Base-by-base conservation (phyloP, 768 basidiomycete species). In the Suillus bovinus region DNA sequence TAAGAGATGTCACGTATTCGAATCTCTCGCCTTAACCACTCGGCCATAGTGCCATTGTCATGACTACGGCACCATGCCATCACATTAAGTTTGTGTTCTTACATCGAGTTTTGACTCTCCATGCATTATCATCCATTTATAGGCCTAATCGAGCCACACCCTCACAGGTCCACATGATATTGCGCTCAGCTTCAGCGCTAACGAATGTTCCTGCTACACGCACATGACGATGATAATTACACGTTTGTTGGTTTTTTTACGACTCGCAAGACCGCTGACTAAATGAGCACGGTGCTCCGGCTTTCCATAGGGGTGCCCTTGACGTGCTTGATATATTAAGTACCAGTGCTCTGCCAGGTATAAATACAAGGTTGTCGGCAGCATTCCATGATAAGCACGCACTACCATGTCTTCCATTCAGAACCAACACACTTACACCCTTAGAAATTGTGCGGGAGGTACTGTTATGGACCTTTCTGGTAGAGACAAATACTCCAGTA, bases 21-120 rank as follows among this genome's bases (percentile, higher is more conserved):
- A 86, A 85, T 86, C 84, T 85, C 80, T 85, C 86, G 86, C 86
- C 84, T 84, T 87, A 87, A 87, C 86, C 86, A 86, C 85, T 86
- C 84, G 84, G 86, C 84, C 85, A 86, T 86, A 84, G 84, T 79
- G 77, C 75, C n/a, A n/a, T n/a, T n/a, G n/a, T n/a, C n/a, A n/a
- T n/a, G n/a, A n/a, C n/a, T n/a, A n/a, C n/a, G n/a, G n/a, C n/a
- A n/a, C n/a, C n/a, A n/a, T n/a, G n/a, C 3, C 36, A 4, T 2
- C 13, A 60, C 5, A 27, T 6, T 1, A 11, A 20, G 7, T 7
- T 7, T 17, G 42, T 2, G 39, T 33, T 24, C 49, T 8, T 46
- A 46, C 29, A 20, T n/a, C n/a, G n/a, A n/a, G n/a, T n/a, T n/a
- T n/a, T n/a, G n/a, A n/a, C n/a, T n/a, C n/a, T n/a, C n/a, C n/a